Conservation (phyloP, 2,329 filamentous ascomycete genomes). For the Colletotrichum coccodes region DNA sequence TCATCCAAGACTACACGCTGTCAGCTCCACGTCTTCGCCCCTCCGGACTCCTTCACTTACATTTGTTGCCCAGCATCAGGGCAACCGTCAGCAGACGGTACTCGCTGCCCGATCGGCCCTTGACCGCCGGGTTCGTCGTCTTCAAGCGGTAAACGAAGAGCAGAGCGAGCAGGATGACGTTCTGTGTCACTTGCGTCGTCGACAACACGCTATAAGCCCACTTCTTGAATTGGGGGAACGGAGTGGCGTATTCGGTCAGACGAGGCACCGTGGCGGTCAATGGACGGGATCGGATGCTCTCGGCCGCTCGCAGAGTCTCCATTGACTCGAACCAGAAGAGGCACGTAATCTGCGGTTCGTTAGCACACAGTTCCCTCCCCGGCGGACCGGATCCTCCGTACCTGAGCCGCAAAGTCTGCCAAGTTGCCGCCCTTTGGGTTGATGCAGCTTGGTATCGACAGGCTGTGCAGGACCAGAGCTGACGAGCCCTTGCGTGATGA, state of each 20-base stretch:
- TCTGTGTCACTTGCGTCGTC: conserved; percentile 95
- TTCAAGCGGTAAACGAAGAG: conserved; percentile 95
- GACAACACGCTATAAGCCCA: conserved; percentile 93
- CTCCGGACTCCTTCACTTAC: conserved; percentile 54
- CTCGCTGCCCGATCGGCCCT: conserved; percentile 92
- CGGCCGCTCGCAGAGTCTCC: conserved; percentile 79
- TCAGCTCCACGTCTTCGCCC: background rate
- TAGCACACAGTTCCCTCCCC: conserved; percentile 18
- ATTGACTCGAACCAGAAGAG: conserved; percentile 97
- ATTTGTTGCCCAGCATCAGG: conserved; percentile 98
- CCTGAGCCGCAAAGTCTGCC: conserved; percentile 85
- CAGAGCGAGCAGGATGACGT: conserved; percentile 89
- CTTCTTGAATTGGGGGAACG: conserved; percentile 85
- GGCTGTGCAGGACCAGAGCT: conserved; percentile 64
- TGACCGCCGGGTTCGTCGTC: conserved; percentile 86
- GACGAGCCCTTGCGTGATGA: conserved; percentile 51
- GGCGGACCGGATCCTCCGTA: conserved; percentile 49
- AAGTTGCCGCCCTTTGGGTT: conserved; percentile 80
- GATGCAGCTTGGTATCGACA: conserved; percentile 81
- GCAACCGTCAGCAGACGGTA: conserved; percentile 93
- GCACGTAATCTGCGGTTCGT: conserved; percentile 79
- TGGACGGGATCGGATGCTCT: conserved; percentile 63
- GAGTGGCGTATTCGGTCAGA: conserved; percentile 78
- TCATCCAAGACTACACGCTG: conserved; percentile 82
- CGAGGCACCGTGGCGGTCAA: conserved; percentile 54